These are phyloP conservation scores for Nicotiana obtusifolia DNA, from an alignment of 257 asterid species.

Conservation along the genomic window DNA sequence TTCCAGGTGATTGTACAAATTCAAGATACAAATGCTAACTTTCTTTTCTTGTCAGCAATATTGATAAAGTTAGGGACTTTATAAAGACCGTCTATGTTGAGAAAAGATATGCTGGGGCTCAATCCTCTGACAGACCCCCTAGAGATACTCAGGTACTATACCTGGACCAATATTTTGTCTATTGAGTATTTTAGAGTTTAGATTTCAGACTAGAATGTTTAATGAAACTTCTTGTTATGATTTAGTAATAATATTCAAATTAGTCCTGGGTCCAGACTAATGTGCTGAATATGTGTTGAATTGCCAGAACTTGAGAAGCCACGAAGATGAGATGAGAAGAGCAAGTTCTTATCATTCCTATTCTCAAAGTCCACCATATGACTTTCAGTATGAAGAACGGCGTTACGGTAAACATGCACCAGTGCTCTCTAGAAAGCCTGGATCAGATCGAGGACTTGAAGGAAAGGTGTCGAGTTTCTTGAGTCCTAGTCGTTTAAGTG, in stretches of 20 bases:
- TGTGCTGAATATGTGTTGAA: slow-evolving; percentile 15
- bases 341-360: slow-evolving; percentile 97
- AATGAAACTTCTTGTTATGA: slow-evolving; percentile 13
- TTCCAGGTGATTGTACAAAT: not conserved
- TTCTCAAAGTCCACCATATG: slow-evolving; percentile 98
- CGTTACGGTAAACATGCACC: slow-evolving; percentile 72
- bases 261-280: slow-evolving; percentile 23
- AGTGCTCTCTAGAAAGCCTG: slow-evolving; percentile 68
- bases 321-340: slow-evolving; percentile 70
- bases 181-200: not conserved
- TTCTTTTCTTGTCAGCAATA: slow-evolving; percentile 52
- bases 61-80: slow-evolving; percentile 72
- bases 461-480: slow-evolving; percentile 72
- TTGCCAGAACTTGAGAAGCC: slow-evolving; percentile 60
- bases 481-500: slow-evolving; percentile 65
- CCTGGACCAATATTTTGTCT: slow-evolving; percentile 16
- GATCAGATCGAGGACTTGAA: slow-evolving; percentile 84
- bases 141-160: slow-evolving; percentile 68
- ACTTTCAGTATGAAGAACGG: slow-evolving; percentile 94
- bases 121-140: slow-evolving; percentile 66
- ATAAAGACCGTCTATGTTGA: slow-evolving; percentile 62
- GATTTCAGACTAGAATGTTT: not conserved
- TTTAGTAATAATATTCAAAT: slow-evolving; percentile 6
- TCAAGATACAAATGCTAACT: not conserved
- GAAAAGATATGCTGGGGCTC: slow-evolving; percentile 47